Conservation (phyloP, 352 stramenopile species). For the Pythium phragmitis region DNA sequence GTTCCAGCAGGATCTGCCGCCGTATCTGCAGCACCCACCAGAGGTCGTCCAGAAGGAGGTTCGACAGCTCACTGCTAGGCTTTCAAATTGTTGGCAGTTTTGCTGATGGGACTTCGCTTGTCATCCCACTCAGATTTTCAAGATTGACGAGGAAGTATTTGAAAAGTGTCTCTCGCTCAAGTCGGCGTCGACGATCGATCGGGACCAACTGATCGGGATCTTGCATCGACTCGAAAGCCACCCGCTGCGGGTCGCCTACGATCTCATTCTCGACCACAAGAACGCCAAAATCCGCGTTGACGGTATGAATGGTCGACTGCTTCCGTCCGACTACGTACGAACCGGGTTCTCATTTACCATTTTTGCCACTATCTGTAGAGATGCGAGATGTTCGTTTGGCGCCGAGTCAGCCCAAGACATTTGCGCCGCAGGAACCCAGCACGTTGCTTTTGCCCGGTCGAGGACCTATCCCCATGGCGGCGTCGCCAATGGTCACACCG, state of each 20-base stretch:
- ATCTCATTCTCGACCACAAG: conserved; percentile 98
- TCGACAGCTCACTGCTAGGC: background rate
- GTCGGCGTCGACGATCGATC: conserved; percentile 42
- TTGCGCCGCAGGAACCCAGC: conserved; percentile 58
- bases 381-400: conserved; percentile 66
- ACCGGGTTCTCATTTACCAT: background rate
- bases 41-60: conserved; percentile 96
- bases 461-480: conserved; percentile 77
- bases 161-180: conserved; percentile 56
- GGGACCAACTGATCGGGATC: conserved; percentile 60
- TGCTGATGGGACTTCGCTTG: background rate
- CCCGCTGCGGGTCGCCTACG: conserved; percentile 94
- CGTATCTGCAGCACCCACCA: conserved; percentile 95
- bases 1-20: conserved; percentile 98
- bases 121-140: conserved; percentile 48
- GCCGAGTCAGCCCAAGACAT: conserved; percentile 79
- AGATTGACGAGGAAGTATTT: conserved; percentile 79
- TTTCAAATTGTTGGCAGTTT: background rate
- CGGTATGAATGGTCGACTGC: conserved; percentile 30
- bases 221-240: conserved; percentile 59
- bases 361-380: conserved; percentile 32
- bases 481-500: conserved; percentile 70
- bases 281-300: conserved; percentile 93
- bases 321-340: background rate
- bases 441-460: conserved; percentile 70